phyloP scores from a whole-genome alignment of 2,329 filamentous ascomycete species.

The Fusarium pilosicola region DNA sequence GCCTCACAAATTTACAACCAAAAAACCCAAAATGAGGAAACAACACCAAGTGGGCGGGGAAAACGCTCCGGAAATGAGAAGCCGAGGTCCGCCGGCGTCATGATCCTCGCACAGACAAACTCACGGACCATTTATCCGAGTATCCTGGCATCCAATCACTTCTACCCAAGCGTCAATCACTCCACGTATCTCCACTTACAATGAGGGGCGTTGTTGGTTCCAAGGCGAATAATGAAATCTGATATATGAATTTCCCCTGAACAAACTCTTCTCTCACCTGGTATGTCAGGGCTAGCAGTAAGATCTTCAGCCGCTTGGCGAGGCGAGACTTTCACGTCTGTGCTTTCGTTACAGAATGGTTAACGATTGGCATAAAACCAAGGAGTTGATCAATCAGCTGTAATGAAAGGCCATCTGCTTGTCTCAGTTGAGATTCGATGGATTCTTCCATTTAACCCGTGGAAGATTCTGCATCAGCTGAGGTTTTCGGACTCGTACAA shows the following conservation, averaged over 20 bases:
- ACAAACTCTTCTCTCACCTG: neutral
- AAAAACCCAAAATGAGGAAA: neutral
- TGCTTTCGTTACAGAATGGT: neutral
- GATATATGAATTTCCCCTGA: constrained; percentile 7
- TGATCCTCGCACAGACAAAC: neutral
- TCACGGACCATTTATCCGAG: neutral
- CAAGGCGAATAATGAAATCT: neutral
- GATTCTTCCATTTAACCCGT: constrained; percentile 12
- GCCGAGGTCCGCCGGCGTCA: neutral
- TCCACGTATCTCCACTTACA: neutral
- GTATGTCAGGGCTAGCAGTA: neutral
- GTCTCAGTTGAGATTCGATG: constrained; percentile 9
- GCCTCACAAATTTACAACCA: neutral
- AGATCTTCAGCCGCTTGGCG: neutral
- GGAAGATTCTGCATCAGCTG: neutral
- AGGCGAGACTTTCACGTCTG: neutral
- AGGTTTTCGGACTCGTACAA: neutral
- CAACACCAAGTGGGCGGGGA: neutral
- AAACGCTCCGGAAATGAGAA: neutral
- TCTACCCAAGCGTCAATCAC: neutral
- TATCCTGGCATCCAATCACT: constrained; percentile 14
- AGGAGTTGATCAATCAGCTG: neutral
- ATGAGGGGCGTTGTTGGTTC: neutral
- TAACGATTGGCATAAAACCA: constrained; percentile 1
- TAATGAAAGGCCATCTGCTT: neutral